Evolutionary conservation across 2,329 filamentous ascomycete species (phyloP), one percentile per base, ranked within the genome.

Genomic region (Calonectria pseudoreteaudii): DNA sequence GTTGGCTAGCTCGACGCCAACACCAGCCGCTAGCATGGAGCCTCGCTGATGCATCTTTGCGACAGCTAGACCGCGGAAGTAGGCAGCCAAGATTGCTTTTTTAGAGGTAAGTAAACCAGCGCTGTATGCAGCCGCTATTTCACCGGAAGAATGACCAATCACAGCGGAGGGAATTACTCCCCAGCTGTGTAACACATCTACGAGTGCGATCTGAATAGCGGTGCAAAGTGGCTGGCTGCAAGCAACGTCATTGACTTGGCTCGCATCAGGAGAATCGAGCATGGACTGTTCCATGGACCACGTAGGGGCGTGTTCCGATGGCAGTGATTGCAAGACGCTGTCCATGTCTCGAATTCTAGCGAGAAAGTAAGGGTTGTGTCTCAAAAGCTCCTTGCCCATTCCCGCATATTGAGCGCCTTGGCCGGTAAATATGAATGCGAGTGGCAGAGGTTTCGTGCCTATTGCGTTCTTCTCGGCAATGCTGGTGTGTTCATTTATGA

Each of bases 211-310:
- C 68, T 86, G 85, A 1, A 86, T 30, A 2, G 83, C 83, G 11
- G 84, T 86, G 68, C 82, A 85, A 4, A 83, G 18, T 3, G 85
- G 81, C 58, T 86, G 83, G 56, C 56, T 68, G 76, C 44, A 23
- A 20, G 56, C 23, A 9, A 50, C 53, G 20, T 64, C 53, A 13
- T 47, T 38, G 3, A 68, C 36, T 23, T 30, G 66, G 28, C 71
- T 76, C 34, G 44, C 71, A 26, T 64, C 80, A 18, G 74, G 72
- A 11, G 74, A 75, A 8, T 72, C 77, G 30, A 68, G 69, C 20
- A 70, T 70, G 5, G 66, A 70, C 64, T 76, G 49, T 38, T 75
- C 38, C 53, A 60, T 26, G 16, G 53, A 41, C 38, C 53, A 60
- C 34, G 44, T 10, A n/a, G 67, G 67, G 8, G 41, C 53, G 23